Conservation (phyloP, 345 rosid genomes). For the Eucalyptus sideroxylon region DNA sequence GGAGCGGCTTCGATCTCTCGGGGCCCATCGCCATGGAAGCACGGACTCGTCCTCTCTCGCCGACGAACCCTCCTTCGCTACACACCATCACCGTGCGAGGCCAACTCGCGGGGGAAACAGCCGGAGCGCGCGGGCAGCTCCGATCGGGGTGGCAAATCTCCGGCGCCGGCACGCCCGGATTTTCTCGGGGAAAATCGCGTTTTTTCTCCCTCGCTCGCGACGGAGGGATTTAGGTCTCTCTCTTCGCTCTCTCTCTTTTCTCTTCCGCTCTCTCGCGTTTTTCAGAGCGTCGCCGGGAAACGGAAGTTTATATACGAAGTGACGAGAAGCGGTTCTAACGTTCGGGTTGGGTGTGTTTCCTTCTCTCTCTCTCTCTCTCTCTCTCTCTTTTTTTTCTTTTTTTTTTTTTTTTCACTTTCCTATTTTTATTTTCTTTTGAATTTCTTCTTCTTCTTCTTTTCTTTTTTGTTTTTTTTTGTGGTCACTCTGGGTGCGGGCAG, state of each 20-base stretch:
- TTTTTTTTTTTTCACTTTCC: neutral
- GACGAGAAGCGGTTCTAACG: neutral
- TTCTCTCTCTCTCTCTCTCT: neutral
- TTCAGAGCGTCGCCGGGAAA: conserved; percentile 36
- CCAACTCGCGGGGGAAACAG: neutral
- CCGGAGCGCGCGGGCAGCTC: neutral
- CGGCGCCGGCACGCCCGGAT: neutral
- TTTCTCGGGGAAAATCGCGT: neutral
- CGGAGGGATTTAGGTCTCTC: neutral
- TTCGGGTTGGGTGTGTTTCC: neutral
- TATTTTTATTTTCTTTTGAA: neutral
- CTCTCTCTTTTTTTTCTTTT: neutral
- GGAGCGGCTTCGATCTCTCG: conserved; percentile 43
- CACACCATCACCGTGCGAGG: neutral
- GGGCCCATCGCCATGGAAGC: conserved; percentile 19
- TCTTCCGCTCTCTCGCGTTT: conserved; percentile 21
- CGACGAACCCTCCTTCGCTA: neutral
- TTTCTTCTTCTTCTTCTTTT: neutral
- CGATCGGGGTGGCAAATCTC: neutral
- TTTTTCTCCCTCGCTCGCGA: neutral
- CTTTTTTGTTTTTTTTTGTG: neutral
- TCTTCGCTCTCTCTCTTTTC: neutral
- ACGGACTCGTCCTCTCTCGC: neutral
- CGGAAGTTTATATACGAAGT: conserved; percentile 10
- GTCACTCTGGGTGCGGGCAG: neutral